phyloP scores from a whole-genome alignment of 805 yeast species.

The Kodamaea lidongshanica region DNA sequence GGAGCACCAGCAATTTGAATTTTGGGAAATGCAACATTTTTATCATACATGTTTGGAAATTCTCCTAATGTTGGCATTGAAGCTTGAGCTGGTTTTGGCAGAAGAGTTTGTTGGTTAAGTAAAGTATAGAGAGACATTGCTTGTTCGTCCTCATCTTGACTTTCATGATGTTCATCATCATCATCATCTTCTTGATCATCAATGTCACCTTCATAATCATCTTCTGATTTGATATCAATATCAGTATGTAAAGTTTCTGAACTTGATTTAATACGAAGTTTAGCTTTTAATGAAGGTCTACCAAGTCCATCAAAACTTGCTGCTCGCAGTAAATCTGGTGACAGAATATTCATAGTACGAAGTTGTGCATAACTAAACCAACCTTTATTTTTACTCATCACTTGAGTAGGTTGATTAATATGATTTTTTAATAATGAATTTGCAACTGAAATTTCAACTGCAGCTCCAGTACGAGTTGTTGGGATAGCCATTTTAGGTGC shows the following conservation, averaged over 20 bases:
- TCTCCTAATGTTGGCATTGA: slow-evolving; percentile 40
- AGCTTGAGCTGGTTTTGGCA: slow-evolving; percentile 10
- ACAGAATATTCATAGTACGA: slow-evolving; percentile 11
- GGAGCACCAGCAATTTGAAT: slow-evolving; percentile 1
- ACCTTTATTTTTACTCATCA: slow-evolving; percentile 10
- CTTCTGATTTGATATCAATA: slow-evolving; percentile 5
- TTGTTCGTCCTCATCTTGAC: slow-evolving; percentile 56
- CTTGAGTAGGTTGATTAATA: slow-evolving; percentile 7
- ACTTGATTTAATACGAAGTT: slow-evolving; percentile 12
- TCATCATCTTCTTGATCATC: slow-evolving; percentile 4
- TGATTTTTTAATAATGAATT: no score
- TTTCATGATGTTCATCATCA: slow-evolving; percentile 22
- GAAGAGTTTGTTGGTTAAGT: slow-evolving; percentile 23
- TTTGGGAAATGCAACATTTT: slow-evolving; percentile 1
- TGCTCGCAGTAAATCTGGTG: slow-evolving; percentile 14
- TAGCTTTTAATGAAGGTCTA: slow-evolving; percentile 13
- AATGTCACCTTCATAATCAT: slow-evolving; percentile 4
- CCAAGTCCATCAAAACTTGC: slow-evolving; percentile 23
- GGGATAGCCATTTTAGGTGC: slow-evolving; percentile 67
- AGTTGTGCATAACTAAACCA: slow-evolving; percentile 29
- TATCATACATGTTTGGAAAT: slow-evolving; percentile 31
- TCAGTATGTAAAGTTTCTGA: slow-evolving; percentile 6
- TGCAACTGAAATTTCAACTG: slow-evolving; percentile 60
- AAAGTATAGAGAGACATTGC: slow-evolving; percentile 64
- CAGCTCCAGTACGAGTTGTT: slow-evolving; percentile 71